phyloP scores from a whole-genome alignment of 208 protist species.

The Leishmania martiniquensis region DNA sequence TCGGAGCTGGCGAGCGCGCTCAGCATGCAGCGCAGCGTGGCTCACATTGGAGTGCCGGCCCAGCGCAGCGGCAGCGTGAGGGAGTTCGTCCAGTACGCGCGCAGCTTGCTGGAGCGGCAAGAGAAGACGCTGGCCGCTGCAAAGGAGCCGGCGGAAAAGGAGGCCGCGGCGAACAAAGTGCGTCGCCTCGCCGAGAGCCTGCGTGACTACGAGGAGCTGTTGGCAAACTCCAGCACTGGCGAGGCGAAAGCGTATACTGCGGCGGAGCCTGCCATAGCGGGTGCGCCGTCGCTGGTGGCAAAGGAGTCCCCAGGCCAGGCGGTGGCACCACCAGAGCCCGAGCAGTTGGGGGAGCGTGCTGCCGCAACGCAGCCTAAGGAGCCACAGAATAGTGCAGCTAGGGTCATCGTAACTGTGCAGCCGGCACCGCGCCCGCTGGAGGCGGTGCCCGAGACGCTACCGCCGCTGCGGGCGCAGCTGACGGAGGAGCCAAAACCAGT shows the following conservation, averaged over 20 bases:
- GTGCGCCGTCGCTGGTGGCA: conserved; percentile 5
- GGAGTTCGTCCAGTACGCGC: conserved; percentile 45
- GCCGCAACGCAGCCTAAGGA: not conserved
- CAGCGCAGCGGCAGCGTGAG: conserved; percentile 59
- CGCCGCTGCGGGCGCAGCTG: conserved; percentile 6
- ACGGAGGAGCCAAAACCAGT: not conserved
- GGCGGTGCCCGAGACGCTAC: not conserved
- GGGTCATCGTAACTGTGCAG: not conserved
- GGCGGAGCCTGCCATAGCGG: not conserved
- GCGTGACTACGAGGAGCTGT: conserved; percentile 41
- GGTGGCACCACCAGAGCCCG: not conserved
- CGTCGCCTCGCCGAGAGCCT: conserved; percentile 47
- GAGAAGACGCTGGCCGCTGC: conserved; percentile 30
- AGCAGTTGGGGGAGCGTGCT: not conserved
- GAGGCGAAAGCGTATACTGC: conserved; percentile 45
- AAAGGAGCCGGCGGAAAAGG: conserved; percentile 34
- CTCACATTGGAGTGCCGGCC: conserved; percentile 34
- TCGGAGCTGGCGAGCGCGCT: conserved; percentile 34
- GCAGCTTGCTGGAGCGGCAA: conserved; percentile 26
- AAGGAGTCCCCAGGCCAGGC: not conserved
- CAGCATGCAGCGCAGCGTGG: conserved; percentile 40
- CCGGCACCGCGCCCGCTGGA: conserved; percentile 1
- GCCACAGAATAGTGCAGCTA: not conserved
- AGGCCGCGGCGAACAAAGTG: conserved; percentile 21
- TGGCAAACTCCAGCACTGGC: conserved; percentile 37